Conservation (phyloP, 169 alveolate species). For the Plasmodium gaboni region DNA sequence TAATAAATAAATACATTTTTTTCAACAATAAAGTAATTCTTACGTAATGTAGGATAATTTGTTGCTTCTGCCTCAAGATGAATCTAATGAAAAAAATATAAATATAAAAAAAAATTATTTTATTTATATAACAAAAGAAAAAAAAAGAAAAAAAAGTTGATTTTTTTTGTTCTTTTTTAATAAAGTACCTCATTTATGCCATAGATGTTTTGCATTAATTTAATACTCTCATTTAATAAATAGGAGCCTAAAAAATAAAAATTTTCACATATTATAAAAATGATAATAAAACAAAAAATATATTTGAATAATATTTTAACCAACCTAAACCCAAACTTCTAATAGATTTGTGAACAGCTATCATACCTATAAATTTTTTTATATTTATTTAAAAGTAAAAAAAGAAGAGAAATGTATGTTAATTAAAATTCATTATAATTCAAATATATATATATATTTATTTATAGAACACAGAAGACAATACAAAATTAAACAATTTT, state of each 20-base stretch:
- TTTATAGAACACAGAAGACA: no score
- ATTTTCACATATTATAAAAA: neutral
- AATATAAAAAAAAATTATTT: slow-evolving; percentile 23
- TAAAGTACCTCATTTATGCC: slow-evolving; percentile 67
- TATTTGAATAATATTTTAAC: slow-evolving; percentile 24
- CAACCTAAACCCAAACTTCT: slow-evolving; percentile 73
- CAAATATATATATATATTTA: no score
- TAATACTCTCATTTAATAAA: slow-evolving; percentile 62
- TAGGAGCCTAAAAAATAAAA: slow-evolving; percentile 61
- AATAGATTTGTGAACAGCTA: slow-evolving; percentile 72
- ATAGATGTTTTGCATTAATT: slow-evolving; percentile 69
- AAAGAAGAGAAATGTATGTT: slow-evolving; percentile 4
- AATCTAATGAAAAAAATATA: slow-evolving; percentile 37
- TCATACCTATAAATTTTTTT: slow-evolving; percentile 66
- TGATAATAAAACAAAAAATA: slow-evolving; percentile 10
- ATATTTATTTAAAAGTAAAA: slow-evolving; percentile 16
- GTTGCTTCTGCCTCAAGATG: slow-evolving; percentile 76
- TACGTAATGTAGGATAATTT: slow-evolving; percentile 74
- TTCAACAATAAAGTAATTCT: slow-evolving; percentile 11
- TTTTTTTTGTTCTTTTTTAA: neutral
- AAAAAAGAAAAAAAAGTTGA: neutral
- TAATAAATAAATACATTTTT: neutral
- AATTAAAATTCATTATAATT: neutral
- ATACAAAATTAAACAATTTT: no score
- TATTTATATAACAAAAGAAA: slow-evolving; percentile 5